A percentile compares a stretch with the other conserved stretches of the same genome.
These are phyloP conservation scores for Nakaseomyces glabratus DNA, from an alignment of 1,139 yeast species.

Conservation along the genomic window DNA sequence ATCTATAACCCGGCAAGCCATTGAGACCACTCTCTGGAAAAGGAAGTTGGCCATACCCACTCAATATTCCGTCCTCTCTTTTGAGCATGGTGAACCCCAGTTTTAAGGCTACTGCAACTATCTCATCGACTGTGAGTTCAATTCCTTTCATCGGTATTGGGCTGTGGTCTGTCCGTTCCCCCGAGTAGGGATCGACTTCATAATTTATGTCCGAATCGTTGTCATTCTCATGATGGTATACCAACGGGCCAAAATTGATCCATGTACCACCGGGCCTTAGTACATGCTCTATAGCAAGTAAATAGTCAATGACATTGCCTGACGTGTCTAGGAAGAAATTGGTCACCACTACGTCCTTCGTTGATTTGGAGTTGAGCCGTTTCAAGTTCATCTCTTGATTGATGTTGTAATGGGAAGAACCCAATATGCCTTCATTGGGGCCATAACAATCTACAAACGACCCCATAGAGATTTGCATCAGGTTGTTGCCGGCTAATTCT, in stretches of 20 bases:
- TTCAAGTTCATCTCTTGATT: slow-evolving; percentile 34
- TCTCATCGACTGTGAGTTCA: slow-evolving; percentile 15
- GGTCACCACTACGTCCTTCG: slow-evolving; percentile 53
- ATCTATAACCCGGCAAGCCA: slow-evolving; percentile 13
- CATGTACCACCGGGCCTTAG: slow-evolving; percentile 53
- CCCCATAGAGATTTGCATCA: slow-evolving; percentile 74
- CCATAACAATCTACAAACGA: slow-evolving; percentile 74
- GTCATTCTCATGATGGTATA: slow-evolving; percentile 77
- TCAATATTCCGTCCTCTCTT: slow-evolving; percentile 9
- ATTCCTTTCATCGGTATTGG: slow-evolving; percentile 14
- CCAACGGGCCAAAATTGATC: slow-evolving; percentile 78
- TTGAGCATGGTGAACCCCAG: slow-evolving; percentile 10
- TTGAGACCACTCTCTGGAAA: slow-evolving; percentile 7
- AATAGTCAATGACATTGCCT: slow-evolving; percentile 58
- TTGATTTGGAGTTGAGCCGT: slow-evolving; percentile 33
- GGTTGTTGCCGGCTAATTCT: slow-evolving; percentile 40
- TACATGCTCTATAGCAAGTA: slow-evolving; percentile 48
- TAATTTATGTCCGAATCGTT: slow-evolving; percentile 18
- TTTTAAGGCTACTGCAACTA: slow-evolving; percentile 10
- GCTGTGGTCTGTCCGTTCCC: slow-evolving; percentile 6
- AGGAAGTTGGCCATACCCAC: slow-evolving; percentile 13
- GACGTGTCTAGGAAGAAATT: slow-evolving; percentile 79
- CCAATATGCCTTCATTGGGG: slow-evolving; percentile 33
- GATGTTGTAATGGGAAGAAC: slow-evolving; percentile 35
- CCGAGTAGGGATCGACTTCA: slow-evolving; percentile 13